A percentile compares a stretch with the other conserved stretches of the same genome.
These are phyloP conservation scores for Chrysanthemum lavandulifolium DNA, from an alignment of 129 eudicot species.

Conservation along the genomic window DNA sequence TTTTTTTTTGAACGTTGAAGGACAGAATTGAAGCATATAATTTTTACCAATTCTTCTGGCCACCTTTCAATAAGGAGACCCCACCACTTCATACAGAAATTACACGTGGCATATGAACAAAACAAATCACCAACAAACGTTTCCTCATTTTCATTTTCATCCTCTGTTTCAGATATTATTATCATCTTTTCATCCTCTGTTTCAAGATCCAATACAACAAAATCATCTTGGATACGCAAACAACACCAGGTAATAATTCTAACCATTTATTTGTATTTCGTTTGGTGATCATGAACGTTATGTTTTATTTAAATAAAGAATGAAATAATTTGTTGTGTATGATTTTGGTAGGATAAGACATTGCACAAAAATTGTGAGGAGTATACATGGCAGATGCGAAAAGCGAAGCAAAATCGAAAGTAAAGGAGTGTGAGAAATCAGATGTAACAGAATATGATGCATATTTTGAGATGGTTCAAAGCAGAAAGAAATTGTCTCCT, in stretches of 20 bases:
- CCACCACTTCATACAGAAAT: slow-evolving; percentile 37
- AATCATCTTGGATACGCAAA: slow-evolving; percentile 2
- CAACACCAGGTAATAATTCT: slow-evolving; percentile 24
- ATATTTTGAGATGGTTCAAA: slow-evolving; percentile 75
- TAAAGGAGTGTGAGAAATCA: slow-evolving; percentile 9
- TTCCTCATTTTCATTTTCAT: slow-evolving; percentile 22
- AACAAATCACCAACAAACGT: slow-evolving; percentile 21
- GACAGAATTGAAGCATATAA: background rate
- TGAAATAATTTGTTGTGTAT: background rate
- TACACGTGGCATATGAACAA: slow-evolving; percentile 35
- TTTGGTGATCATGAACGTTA: no score
- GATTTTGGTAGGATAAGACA: slow-evolving; percentile 9
- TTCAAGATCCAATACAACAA: slow-evolving; percentile 24
- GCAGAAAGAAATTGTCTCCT: slow-evolving; percentile 65
- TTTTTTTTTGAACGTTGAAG: no score
- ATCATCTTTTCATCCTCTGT: slow-evolving; percentile 16
- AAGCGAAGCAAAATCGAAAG: background rate
- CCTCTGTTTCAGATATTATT: slow-evolving; percentile 18
- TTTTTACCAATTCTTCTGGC: slow-evolving; percentile 30
- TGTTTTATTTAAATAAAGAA: no score
- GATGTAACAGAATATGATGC: slow-evolving; percentile 46
- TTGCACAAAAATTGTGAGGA: slow-evolving; percentile 7
- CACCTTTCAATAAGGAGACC: slow-evolving; percentile 28
- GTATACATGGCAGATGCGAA: slow-evolving; percentile 31
- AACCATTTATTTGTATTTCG: no score